Conservation (phyloP, 306 rosid genomes). For the Cucurbita argyrosperma region DNA sequence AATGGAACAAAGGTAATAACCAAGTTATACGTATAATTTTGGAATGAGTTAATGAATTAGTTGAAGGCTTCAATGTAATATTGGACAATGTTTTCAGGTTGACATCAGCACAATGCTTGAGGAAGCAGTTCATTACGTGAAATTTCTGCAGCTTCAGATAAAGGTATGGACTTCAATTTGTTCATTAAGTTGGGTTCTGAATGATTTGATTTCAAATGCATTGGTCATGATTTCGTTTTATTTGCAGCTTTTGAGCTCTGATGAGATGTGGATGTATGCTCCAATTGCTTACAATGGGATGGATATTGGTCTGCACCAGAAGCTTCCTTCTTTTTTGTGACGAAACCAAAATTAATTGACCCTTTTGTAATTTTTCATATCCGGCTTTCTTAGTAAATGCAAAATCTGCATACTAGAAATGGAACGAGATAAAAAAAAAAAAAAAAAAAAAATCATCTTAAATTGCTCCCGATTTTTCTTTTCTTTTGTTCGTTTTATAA, state of each 20-base stretch:
- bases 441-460: no score
- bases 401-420: not conserved
- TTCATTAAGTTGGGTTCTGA: not conserved
- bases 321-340: not conserved
- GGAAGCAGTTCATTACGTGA: conserved; percentile 80
- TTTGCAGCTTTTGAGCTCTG: conserved; percentile 14
- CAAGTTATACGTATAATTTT: not conserved
- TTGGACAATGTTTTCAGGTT: conserved; percentile 18
- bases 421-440: not conserved
- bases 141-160: conserved; percentile 71
- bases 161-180: conserved; percentile 26
- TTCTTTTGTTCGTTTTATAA: not conserved
- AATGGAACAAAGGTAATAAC: conserved; percentile 12
- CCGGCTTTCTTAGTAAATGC: not conserved
- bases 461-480: no score
- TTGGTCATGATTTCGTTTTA: not conserved
- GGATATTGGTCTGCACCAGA: conserved; percentile 12
- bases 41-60: no score
- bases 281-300: conserved; percentile 14
- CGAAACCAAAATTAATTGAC: not conserved
- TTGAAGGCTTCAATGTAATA: not conserved
- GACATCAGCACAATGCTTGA: conserved; percentile 97
- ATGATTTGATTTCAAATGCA: not conserved
- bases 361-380: not conserved
- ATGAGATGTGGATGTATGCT: conserved; percentile 13